phyloP scores from a whole-genome alignment of 192 early-diverging fungal species.

The Coemansia sp. region DNA sequence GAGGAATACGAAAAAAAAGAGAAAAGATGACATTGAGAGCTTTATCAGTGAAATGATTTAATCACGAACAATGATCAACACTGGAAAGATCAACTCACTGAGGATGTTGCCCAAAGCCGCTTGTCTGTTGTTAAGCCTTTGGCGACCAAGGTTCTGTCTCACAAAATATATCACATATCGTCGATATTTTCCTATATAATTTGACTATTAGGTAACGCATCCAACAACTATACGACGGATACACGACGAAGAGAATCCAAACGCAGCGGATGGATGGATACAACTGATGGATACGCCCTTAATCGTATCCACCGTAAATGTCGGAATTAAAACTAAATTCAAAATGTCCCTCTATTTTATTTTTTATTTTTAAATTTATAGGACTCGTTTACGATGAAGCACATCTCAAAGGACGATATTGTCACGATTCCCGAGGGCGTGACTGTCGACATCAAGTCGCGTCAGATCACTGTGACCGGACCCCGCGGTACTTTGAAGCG shows the following conservation, averaged over 20 bases:
- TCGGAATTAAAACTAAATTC: not conserved
- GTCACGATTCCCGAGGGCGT: slow-evolving; percentile 90
- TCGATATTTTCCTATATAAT: slow-evolving; percentile 1
- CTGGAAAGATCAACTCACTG: too few species aligned
- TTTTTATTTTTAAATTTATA: too few species aligned
- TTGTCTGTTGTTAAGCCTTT: too few species aligned
- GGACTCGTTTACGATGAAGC: slow-evolving; percentile 70
- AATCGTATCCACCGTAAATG: too few species aligned
- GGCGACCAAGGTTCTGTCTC: not conserved
- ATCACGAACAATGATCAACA: not conserved
- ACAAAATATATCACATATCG: not conserved
- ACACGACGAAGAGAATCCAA: not conserved
- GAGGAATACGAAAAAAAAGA: not conserved
- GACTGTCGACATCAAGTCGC: slow-evolving; percentile 84
- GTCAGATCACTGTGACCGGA: slow-evolving; percentile 83
- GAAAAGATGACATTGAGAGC: not conserved
- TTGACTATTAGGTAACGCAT: slow-evolving; percentile 3
- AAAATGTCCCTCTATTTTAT: too few species aligned
- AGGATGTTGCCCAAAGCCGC: too few species aligned
- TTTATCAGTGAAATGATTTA: not conserved
- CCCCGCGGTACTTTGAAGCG: slow-evolving; percentile 88
- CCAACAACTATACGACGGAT: not conserved
- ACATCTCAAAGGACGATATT: slow-evolving; percentile 88
- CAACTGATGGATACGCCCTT: not conserved
- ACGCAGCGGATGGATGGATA: not conserved